Evolutionary conservation across 192 early-diverging fungal genomes (phyloP), one percentile per base, ranked within the genome.

Genomic region (Blastocladiella britannica): DNA sequence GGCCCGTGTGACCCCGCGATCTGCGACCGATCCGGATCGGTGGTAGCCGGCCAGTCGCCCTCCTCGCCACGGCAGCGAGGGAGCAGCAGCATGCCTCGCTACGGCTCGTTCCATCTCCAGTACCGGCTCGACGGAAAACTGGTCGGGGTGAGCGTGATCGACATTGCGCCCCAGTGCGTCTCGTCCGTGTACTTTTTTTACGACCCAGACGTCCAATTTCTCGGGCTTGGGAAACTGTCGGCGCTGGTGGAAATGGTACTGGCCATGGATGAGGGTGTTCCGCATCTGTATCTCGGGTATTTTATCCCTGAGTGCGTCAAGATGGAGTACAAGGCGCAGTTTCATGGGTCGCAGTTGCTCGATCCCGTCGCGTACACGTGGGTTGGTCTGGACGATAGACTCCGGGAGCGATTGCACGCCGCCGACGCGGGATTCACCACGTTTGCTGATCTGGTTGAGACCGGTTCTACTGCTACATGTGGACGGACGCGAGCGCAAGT

Each of bases 171-270:
- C 5, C 47, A 61, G 5, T 95, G 87, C 62, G 71, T 95, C 7
- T 93, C 91, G 4, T 82, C 88, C 0, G 94, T 97, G 25, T 97
- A 97, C 61, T 84, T 91, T 57, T 80, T 91, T 61, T 97, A 97
- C 68, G 91, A 97, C 61, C 85, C 91, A 1, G 81, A 81, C n/a
- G 88, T 81, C 55, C 59, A 72, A 0, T 73, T 66, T 37, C 66
- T 97, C 26, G 78, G 78, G 9, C 65, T 91, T 24, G 94, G 94
- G n/a, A 83, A 84, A 29, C 89, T 85, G 63, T 81, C 81, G 55
- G 87, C 88, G 4, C 62, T 95, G 53, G 64, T 82, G 37, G 94
- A 97, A 65, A 87, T 92, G 28, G 70, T 72, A 51, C 62, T 92
- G 25, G 66, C 74, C 0, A 47, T 9, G 37, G 37, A 47, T 20